Percentiles rank a stretch among this genome's conserved stretches.
These are phyloP conservation scores for Asterochloris erici DNA, from an alignment of 139 green algal species.

Conservation along the genomic window DNA sequence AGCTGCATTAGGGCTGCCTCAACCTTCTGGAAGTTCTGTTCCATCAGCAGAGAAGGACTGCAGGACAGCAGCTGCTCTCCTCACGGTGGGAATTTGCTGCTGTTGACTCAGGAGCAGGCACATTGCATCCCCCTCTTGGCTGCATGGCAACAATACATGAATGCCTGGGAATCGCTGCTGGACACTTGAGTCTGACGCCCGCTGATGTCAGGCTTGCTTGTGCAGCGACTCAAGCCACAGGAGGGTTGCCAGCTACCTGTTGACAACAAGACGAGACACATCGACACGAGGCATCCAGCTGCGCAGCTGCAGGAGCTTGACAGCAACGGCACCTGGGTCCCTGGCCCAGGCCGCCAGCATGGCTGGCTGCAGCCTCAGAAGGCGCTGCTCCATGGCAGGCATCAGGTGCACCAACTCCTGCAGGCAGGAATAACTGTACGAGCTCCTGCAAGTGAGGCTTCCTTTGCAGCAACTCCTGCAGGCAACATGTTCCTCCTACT, in stretches of 20 bases:
- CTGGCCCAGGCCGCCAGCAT: not conserved
- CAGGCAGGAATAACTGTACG: not conserved
- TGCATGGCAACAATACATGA: not conserved
- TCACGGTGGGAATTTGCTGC: too few relatives aligned
- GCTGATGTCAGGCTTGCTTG: not conserved
- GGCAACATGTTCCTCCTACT: not conserved
- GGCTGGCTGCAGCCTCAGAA: not conserved
- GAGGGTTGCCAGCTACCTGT: not conserved
- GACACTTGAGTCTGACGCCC: not conserved
- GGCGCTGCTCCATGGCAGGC: not conserved
- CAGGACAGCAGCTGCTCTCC: too few relatives aligned
- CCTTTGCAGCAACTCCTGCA: not conserved
- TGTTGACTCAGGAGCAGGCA: not conserved
- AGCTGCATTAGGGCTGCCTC: not conserved
- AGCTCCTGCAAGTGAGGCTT: not conserved
- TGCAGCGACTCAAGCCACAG: not conserved
- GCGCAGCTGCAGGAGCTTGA: not conserved
- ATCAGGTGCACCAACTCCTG: slow-evolving; percentile 5
- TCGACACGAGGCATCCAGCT: not conserved
- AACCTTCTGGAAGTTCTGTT: not conserved
- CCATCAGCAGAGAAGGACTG: too few relatives aligned
- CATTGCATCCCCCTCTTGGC: not conserved
- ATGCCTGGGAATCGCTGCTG: not conserved
- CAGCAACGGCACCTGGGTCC: not conserved
- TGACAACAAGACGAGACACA: not conserved